phyloP scores from a whole-genome alignment of 2,329 filamentous ascomycete genomes.

The Rachicladosporium sp. region DNA sequence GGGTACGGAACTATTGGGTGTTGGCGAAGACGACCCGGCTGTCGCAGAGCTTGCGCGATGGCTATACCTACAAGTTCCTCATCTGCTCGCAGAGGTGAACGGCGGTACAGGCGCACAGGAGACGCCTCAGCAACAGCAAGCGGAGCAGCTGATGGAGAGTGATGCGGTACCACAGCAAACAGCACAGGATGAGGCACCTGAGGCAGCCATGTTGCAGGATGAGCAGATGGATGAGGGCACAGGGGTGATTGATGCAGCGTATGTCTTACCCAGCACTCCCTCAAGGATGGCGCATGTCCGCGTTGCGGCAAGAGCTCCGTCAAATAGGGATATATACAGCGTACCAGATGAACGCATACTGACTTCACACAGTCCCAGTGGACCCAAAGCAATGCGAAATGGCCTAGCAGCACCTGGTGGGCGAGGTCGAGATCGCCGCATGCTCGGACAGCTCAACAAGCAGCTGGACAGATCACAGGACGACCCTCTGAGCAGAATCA shows the following conservation, averaged over 20 bases:
- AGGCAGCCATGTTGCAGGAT: slow-evolving; percentile 37
- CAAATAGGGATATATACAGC: slow-evolving; percentile 1
- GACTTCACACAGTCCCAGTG: slow-evolving; percentile 58
- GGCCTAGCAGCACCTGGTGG: slow-evolving; percentile 36
- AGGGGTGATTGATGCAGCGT: slow-evolving; percentile 30
- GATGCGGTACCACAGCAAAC: neutral
- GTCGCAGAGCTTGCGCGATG: slow-evolving; percentile 77
- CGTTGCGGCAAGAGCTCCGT: neutral
- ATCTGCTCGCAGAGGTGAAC: slow-evolving; percentile 52
- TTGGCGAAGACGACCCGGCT: slow-evolving; percentile 70
- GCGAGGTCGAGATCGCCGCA: slow-evolving; percentile 58
- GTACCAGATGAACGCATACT: slow-evolving; percentile 5
- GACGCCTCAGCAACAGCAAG: slow-evolving; percentile 16
- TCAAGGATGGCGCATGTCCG: neutral
- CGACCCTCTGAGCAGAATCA: slow-evolving; percentile 67
- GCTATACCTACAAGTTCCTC: slow-evolving; percentile 79
- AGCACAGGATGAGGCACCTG: slow-evolving; percentile 5
- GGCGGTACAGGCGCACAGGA: slow-evolving; percentile 24
- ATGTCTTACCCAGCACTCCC: slow-evolving; percentile 15
- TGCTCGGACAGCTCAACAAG: slow-evolving; percentile 62
- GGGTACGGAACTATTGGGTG: slow-evolving; percentile 70
- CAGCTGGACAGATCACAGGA: slow-evolving; percentile 69
- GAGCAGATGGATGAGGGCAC: slow-evolving; percentile 56
- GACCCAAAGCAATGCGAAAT: slow-evolving; percentile 88
- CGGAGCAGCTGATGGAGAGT: slow-evolving; percentile 3